Percentiles rank a stretch among this genome's conserved stretches.
Conservation (phyloP, 768 basidiomycete genomes). For the Lactifluus echinatus region DNA sequence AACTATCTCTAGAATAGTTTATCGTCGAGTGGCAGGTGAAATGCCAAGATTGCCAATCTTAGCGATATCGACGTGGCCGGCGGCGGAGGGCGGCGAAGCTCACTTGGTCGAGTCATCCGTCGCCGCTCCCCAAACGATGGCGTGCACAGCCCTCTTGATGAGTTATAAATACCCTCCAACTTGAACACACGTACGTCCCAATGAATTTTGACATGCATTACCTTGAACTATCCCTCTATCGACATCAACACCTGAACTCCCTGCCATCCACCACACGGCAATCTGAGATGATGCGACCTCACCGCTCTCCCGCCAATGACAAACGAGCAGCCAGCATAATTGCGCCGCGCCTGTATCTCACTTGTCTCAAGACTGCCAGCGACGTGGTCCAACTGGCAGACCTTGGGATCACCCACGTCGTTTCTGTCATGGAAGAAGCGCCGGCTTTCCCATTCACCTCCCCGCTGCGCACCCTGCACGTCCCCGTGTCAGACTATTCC, state of each 20-base stretch:
- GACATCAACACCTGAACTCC: neutral
- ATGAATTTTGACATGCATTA: neutral
- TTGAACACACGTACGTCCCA: neutral
- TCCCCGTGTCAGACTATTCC: conserved; percentile 38
- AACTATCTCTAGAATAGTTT: no score
- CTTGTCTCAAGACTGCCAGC: conserved; percentile 50
- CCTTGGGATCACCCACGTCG: conserved; percentile 65
- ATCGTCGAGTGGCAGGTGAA: no score
- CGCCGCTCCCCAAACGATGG: no score
- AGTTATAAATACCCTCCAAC: no score
- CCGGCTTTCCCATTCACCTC: conserved; percentile 34
- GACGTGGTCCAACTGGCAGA: conserved; percentile 37
- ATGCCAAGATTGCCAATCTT: no score
- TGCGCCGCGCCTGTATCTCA: conserved; percentile 49
- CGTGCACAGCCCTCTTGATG: no score
- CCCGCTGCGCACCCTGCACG: conserved; percentile 41
- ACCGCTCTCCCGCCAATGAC: neutral
- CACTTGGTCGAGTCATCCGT: no score
- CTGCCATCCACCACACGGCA: neutral
- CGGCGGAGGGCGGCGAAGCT: no score
- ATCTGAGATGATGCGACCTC: neutral
- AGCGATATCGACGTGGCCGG: no score
- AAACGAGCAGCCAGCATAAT: conserved; percentile 28
- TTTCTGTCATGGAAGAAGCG: conserved; percentile 51
- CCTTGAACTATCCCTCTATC: neutral